A percentile compares a stretch with the other conserved stretches of the same genome.
These are phyloP conservation scores for Hirschfeldia incana DNA, from an alignment of 345 rosid species.

Conservation along the genomic window DNA sequence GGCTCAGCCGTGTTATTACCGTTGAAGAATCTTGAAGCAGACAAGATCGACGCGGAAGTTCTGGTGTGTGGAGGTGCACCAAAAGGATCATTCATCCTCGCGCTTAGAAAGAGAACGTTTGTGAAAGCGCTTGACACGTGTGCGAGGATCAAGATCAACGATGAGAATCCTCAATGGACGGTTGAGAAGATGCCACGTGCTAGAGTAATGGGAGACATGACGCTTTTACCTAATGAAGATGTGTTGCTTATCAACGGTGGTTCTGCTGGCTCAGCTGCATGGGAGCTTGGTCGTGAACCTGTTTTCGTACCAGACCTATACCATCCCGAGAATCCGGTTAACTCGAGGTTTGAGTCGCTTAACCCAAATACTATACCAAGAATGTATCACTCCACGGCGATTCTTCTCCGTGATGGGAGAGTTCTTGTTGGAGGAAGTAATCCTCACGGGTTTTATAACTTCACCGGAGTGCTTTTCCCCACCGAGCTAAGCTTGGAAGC, in stretches of 20 bases:
- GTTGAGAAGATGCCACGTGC: slow-evolving; percentile 72
- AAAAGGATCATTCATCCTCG: slow-evolving; percentile 49
- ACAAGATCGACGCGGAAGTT: slow-evolving; percentile 49
- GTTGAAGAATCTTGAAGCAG: slow-evolving; percentile 50
- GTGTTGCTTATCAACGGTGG: slow-evolving; percentile 79
- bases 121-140: slow-evolving; percentile 64
- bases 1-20: slow-evolving; percentile 86
- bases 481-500: slow-evolving; percentile 79
- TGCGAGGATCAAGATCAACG: slow-evolving; percentile 70
- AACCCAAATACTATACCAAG: slow-evolving; percentile 63
- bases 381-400: slow-evolving; percentile 84
- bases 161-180: slow-evolving; percentile 62
- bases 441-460: slow-evolving; percentile 57
- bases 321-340: slow-evolving; percentile 41
- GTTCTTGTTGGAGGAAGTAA: slow-evolving; percentile 90
- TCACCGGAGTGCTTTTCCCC: slow-evolving; percentile 59
- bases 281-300: slow-evolving; percentile 71
- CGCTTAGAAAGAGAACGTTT: slow-evolving; percentile 36
- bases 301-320: slow-evolving; percentile 62
- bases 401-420: slow-evolving; percentile 71
- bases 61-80: slow-evolving; percentile 87
- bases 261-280: slow-evolving; percentile 61
- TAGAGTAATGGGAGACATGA: slow-evolving; percentile 88
- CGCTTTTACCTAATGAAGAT: slow-evolving; percentile 64
- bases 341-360: slow-evolving; percentile 53